Conservation (phyloP, 331 rosid genomes). For the Stylosanthes scabra region DNA sequence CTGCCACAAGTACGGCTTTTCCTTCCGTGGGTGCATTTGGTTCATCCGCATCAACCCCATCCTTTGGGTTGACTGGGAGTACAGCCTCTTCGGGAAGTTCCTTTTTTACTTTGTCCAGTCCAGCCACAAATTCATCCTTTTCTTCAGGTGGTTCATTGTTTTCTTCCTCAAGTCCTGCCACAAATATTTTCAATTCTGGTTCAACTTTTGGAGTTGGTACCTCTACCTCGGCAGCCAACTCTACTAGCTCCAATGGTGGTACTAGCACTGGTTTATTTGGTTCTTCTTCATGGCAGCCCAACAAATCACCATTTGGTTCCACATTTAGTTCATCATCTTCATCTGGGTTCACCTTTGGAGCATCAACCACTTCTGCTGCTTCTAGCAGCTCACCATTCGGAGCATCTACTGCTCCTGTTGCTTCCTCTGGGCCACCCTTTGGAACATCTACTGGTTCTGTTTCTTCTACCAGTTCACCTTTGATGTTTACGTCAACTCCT, state of each 20-base stretch:
- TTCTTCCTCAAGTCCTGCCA: conserved; percentile 56
- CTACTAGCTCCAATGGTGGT: conserved; percentile 53
- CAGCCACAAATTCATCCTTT: conserved; percentile 49
- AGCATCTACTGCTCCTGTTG: conserved; percentile 40
- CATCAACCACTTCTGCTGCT: conserved; percentile 42
- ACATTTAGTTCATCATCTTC: conserved; percentile 42
- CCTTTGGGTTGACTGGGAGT: conserved; percentile 55
- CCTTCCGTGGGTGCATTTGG: conserved; percentile 53
- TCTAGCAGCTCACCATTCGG: conserved; percentile 46
- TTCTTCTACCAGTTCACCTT: conserved; percentile 45
- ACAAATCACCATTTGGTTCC: conserved; percentile 60
- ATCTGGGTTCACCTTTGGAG: conserved; percentile 44
- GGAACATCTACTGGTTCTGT: conserved; percentile 43
- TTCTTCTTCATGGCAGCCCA: conserved; percentile 59
- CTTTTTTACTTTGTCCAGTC: conserved; percentile 52
- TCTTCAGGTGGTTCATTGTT: conserved; percentile 65
- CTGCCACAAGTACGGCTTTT: conserved; percentile 47
- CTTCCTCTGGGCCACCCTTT: conserved; percentile 42
- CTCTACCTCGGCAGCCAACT: conserved; percentile 54
- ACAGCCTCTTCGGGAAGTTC: conserved; percentile 62
- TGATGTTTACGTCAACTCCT: conserved; percentile 55
- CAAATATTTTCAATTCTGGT: conserved; percentile 50
- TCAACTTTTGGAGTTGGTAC: conserved; percentile 45
- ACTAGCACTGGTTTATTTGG: conserved; percentile 53
- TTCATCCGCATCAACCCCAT: conserved; percentile 56